phyloP scores from a whole-genome alignment of 345 rosid species.

The Corchorus capsularis region DNA sequence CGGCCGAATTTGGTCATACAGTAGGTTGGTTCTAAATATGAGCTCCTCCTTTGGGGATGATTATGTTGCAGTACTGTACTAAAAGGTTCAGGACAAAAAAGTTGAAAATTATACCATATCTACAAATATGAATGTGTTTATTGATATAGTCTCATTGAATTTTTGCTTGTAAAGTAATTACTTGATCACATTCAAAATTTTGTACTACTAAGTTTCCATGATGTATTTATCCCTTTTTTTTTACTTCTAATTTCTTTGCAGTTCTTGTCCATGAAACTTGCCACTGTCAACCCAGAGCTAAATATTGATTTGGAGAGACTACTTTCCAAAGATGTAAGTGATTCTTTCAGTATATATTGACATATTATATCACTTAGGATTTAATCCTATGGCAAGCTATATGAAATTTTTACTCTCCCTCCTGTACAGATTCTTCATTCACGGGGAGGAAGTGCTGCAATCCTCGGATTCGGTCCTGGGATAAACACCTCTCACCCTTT shows the following conservation, averaged over 20 bases:
- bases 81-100: not conserved
- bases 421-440: constrained; percentile 58
- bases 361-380: not conserved
- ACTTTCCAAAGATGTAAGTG: constrained; percentile 82
- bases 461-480: constrained; percentile 47
- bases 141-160: not conserved
- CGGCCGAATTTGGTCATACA: not conserved
- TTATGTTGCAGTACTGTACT: not conserved
- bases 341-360: constrained; percentile 10
- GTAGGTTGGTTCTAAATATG: not conserved
- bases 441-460: constrained; percentile 45
- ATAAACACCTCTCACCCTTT: constrained; percentile 47
- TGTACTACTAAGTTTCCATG: not conserved
- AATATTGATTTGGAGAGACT: constrained; percentile 69
- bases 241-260: no score
- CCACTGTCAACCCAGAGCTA: constrained; percentile 86
- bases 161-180: not conserved
- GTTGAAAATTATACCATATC: not conserved
- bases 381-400: constrained; percentile 12
- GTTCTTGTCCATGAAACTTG: constrained; percentile 98
- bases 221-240: not conserved
- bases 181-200: not conserved
- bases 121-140: not conserved
- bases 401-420: constrained; percentile 22
- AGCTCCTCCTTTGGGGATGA: not conserved